Conservation (phyloP, 83 land plant genomes). For the Larix sibirica region DNA sequence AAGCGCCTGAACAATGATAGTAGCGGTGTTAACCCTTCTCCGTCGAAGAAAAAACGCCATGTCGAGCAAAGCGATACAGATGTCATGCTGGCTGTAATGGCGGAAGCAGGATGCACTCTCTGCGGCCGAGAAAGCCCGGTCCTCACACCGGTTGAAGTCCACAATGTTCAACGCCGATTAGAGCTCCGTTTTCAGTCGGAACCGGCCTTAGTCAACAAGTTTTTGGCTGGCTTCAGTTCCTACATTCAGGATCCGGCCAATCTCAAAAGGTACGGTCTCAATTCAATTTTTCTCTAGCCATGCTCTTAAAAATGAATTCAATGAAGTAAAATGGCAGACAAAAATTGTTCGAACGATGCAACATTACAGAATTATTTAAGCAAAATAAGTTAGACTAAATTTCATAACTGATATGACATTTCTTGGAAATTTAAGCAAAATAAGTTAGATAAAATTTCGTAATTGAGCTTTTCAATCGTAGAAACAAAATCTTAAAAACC, state of each 20-base stretch:
- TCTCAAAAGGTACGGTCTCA: neutral
- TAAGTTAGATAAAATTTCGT: neutral
- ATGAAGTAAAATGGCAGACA: too few relatives aligned
- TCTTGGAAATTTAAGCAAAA: neutral
- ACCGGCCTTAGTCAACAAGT: conserved; percentile 3
- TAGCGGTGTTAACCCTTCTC: too few relatives aligned
- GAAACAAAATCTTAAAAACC: too few relatives aligned
- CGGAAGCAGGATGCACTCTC: conserved; percentile 17
- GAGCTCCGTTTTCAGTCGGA: conserved; percentile 11
- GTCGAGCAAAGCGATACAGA: conserved; percentile 11
- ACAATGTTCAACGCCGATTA: conserved; percentile 10
- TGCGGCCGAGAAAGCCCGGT: neutral
- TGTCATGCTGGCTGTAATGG: conserved; percentile 13
- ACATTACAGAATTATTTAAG: neutral
- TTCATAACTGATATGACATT: neutral
- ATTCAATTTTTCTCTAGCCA: neutral
- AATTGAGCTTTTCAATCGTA: neutral
- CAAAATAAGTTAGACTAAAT: neutral
- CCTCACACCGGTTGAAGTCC: neutral
- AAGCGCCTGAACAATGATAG: too few relatives aligned
- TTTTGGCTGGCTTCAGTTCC: conserved; percentile 9
- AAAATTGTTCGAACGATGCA: too few relatives aligned
- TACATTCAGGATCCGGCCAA: conserved; percentile 8
- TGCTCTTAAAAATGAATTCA: neutral
- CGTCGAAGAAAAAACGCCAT: neutral